Evolutionary conservation across 2,329 filamentous ascomycete species (phyloP).

Genomic region (Clonostachys byssicola): DNA sequence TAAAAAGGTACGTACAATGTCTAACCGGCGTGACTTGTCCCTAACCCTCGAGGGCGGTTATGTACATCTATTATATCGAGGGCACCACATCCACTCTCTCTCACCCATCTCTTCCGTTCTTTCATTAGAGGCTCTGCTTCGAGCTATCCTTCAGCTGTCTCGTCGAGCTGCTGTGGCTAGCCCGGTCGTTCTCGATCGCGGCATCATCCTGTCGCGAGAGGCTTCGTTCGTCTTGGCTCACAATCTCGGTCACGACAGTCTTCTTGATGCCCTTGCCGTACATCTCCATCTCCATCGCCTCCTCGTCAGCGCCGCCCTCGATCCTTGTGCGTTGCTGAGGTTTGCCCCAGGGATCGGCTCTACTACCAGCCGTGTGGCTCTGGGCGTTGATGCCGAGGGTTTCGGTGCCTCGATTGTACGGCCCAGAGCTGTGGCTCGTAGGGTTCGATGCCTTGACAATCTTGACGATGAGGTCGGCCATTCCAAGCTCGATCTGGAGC

Average conservation of each 20-base stretch:
- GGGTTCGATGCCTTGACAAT: not conserved
- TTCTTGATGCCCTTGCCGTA: constrained; percentile 55
- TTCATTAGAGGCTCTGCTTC: not conserved
- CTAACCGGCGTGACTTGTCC: no score
- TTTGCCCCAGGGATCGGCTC: not conserved
- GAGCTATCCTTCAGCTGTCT: not conserved
- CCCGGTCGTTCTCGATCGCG: not conserved
- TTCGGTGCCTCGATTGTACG: not conserved
- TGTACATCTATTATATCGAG: no score
- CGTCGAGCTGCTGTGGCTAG: not conserved
- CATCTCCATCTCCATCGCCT: constrained; percentile 45
- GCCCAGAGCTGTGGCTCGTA: not conserved
- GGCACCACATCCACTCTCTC: no score
- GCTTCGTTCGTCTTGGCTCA: constrained; percentile 26
- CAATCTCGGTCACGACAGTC: constrained; percentile 59
- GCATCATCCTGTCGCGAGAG: not conserved
- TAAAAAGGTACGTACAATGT: no score
- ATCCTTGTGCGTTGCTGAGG: not conserved
- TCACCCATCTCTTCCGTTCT: no score
- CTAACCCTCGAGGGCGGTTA: no score
- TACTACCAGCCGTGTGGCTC: not conserved
- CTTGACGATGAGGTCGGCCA: constrained; percentile 6
- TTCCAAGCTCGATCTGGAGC: constrained; percentile 4
- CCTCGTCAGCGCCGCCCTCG: constrained; percentile 16
- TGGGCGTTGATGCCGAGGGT: not conserved